Evolutionary conservation across 345 rosid species (phyloP), one percentile per base, ranked within the genome.

Genomic region (Brassica rapa): DNA sequence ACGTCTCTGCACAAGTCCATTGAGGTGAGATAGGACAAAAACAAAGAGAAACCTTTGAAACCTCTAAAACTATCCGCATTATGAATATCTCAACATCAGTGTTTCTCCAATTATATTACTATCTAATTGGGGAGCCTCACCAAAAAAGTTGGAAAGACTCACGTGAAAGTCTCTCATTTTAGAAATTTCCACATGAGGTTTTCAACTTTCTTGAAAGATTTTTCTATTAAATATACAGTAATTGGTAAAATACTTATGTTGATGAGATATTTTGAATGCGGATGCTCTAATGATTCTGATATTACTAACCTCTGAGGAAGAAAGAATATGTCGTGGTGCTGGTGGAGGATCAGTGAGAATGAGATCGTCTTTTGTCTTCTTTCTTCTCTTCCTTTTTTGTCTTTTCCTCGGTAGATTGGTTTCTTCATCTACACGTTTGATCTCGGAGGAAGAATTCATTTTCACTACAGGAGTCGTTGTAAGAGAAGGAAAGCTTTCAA

Each of bases 261-360:
- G 2, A 51, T 51, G 16, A 12, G n/a, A 41, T 41, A 41, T 33
- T 5, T 33, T 33, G 21, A 41, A 41, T 46, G 49, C 49, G 49
- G 49, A 41, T 9, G n/a, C n/a, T 46, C 16, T 12, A 46, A 46
- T 14, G 15, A 46, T 51, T 51, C 56, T 51, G 21, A n/a, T 14
- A 51, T 51, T 51, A 51, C 56, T 5, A 51, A 51, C 97, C 93
- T 83, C 91, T 66, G 87, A 80, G 14, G 35, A 76, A 64, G 79
- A 78, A 8, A 88, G 72, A 12, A 77, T 69, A 70, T 75, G 88
- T 19, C 77, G 83, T 15, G 83, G 89, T 73, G 82, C 78, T 63
- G 80, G 85, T 41, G 72, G 66, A 39, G 71, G 70, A 60, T 79
- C 63, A 4, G 83, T 73, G n/a, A 80, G 61, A 70, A 67, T 59